Conservation (phyloP, 106 monocot genomes). For the Narthecium ossifragum region DNA sequence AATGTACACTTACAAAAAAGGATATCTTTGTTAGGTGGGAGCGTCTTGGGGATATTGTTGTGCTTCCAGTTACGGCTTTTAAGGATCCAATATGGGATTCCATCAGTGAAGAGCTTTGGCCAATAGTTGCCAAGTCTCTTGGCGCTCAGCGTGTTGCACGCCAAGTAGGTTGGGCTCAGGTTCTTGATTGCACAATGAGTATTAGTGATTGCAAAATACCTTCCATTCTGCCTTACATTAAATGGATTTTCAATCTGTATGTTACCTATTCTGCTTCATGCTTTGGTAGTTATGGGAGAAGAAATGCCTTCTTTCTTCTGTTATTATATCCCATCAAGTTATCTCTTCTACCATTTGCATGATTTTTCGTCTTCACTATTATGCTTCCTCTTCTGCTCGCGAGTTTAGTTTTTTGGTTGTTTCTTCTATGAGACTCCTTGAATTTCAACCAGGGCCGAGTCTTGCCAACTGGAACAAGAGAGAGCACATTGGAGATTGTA, state of each 20-base stretch:
- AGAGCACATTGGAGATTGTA: slow-evolving; percentile 86
- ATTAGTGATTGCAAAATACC: too few relatives aligned
- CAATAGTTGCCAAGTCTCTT: slow-evolving; percentile 68
- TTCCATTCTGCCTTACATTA: too few relatives aligned
- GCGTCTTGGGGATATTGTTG: slow-evolving; percentile 78
- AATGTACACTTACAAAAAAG: slow-evolving; percentile 1
- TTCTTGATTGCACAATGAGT: too few relatives aligned
- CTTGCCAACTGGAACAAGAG: slow-evolving; percentile 79
- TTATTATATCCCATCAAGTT: too few relatives aligned
- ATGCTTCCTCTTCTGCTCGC: too few relatives aligned
- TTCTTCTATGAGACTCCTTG: background rate
- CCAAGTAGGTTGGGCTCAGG: slow-evolving; percentile 86
- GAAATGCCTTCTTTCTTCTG: too few relatives aligned
- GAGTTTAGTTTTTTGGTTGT: background rate
- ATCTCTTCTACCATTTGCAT: too few relatives aligned
- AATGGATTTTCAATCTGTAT: too few relatives aligned
- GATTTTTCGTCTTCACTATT: too few relatives aligned
- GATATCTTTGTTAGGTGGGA: slow-evolving; percentile 63
- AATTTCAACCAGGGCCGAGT: slow-evolving; percentile 58
- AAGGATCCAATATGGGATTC: slow-evolving; percentile 74
- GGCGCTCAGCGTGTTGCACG: slow-evolving; percentile 78
- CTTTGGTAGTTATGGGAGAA: too few relatives aligned
- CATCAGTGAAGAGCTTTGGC: slow-evolving; percentile 73
- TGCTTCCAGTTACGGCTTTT: slow-evolving; percentile 87
- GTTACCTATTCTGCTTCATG: too few relatives aligned